Evolutionary conservation across 441 rosid genomes (phyloP), one percentile per base, ranked within the genome.

Genomic region (Corymbia citriodora): DNA sequence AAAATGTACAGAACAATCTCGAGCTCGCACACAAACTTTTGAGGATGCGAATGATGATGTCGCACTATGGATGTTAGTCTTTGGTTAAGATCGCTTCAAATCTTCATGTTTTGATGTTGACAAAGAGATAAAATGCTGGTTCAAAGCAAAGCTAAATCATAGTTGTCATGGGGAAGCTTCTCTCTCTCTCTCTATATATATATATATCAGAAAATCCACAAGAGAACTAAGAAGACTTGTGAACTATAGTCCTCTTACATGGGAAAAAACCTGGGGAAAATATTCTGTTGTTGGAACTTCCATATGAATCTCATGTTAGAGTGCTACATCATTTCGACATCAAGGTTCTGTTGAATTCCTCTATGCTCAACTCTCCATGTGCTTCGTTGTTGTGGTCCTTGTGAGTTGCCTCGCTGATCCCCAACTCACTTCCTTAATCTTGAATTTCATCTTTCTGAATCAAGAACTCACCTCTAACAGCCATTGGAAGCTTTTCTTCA

Each of bases 311-410:
- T 72, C 27, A 10, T 36, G 36, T 36, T 72, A 19, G 14, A 21
- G 49, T 36, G 25, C 82, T 72, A 36, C 15, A 36, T 19, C 14
- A 72, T 40, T 72, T 79, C 8, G 10, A 79, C n/a, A 79, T 40
- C 85, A 7, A 79, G 48, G 29, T 72, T 27, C 91, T 93, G 92
- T 97, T 93, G 53, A 96, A 92, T 57, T 96, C 99, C 59, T 97
- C 98, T 8, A 90, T 83, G 91, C 94, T 96, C 63, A 93, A 87
- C 89, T 87, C 88, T 89, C 87, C 94, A 45, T 55, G 33, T 65
- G 68, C 90, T 57, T 87, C 92, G 54, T 93, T 93, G 61, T 57
- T 4, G 29, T 90, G 87, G 13, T 93, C 94, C 4, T 1, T 10
- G 2, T 12, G n/a, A 74, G 29, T 40, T 88, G 55, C 91, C 89